These are phyloP conservation scores for Colletotrichum musicola DNA, from an alignment of 2,329 filamentous ascomycete species.

Conservation along the genomic window DNA sequence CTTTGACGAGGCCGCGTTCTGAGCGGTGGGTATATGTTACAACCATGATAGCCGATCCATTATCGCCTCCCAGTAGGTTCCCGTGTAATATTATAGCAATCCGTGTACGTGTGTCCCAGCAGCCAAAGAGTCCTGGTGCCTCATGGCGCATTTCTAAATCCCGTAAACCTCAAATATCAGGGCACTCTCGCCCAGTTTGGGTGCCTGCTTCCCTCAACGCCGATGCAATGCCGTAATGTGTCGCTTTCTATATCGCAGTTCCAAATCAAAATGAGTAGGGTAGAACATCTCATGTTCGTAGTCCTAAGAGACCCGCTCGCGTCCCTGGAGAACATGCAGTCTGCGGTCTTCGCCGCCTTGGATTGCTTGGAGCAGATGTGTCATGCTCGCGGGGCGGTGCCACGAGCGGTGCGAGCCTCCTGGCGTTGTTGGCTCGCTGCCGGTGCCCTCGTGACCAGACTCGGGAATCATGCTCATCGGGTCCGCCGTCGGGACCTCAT, in stretches of 20 bases:
- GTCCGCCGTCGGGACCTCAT: constrained; percentile 44
- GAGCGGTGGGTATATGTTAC: constrained; percentile 31
- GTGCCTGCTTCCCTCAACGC: constrained; percentile 19
- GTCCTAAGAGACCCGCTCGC: constrained; percentile 48
- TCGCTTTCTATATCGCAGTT: constrained; percentile 7
- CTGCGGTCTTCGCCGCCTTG: constrained; percentile 43
- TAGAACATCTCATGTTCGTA: not conserved
- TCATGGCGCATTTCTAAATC: constrained; percentile 30
- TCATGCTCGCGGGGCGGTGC: constrained; percentile 39
- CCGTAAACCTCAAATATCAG: constrained; percentile 17
- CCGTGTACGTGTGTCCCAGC: constrained; percentile 27
- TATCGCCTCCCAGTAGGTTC: constrained; percentile 11
- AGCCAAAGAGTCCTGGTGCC: constrained; percentile 32
- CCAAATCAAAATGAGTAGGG: constrained; percentile 25
- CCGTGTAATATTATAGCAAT: not conserved
- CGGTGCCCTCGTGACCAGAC: constrained; percentile 27
- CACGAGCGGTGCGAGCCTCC: constrained; percentile 31
- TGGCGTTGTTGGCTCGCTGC: constrained; percentile 32
- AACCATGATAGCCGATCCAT: constrained; percentile 4
- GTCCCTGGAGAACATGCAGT: constrained; percentile 52
- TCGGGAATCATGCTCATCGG: constrained; percentile 48
- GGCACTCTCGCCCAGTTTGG: not conserved
- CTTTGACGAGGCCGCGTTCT: constrained; percentile 25
- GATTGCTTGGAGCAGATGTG: constrained; percentile 29
- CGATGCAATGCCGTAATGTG: constrained; percentile 18